Evolutionary conservation across 306 rosid genomes (phyloP), one percentile per base, ranked within the genome.

Genomic region (Argentina anserina): DNA sequence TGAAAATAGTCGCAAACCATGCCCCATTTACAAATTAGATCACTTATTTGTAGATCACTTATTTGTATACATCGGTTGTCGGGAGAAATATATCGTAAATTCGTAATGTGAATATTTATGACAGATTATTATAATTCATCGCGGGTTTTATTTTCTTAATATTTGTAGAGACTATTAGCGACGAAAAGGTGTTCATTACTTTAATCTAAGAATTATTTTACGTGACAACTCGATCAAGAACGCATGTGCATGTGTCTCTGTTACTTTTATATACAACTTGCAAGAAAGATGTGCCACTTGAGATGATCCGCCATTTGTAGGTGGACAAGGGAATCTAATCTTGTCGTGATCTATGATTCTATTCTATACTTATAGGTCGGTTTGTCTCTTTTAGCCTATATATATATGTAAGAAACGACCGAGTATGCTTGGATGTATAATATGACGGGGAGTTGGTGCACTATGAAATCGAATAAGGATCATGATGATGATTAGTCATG

Each of bases 301-400:
- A 59, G 61, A 23, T 9, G 34, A 6, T 41, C 9, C n/a, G 20
- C n/a, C 37, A 2, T 17, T 23, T 4, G 2, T 10, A 17, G 20
- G 58, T 55, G 17, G 73, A 67, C 40, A 31, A 42, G 8, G 58
- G 50, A 23, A 67, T 67, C 50, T 23, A 12, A 56, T 67, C 65
- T 20, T 12, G 10, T 23, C 23, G 25, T 26, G 29, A 40, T 42
- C n/a, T 4, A 28, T 7, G 0, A 33, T 2, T 33, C 34, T 33
- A 2, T 2, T 5, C 36, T 2, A 1, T 33, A 33, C 36, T 33
- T 3, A 12, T 3, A 41, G 42, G 74, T 67, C 69, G 62, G 74
- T 34, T 67, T 59, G 75, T 68, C 63, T 50, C 31, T 50, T 2
- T 0, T 62, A 15, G 26, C 39, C 10, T 29, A 59, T 58, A 26